Evolutionary conservation across 176 grass and related monocot species (phyloP).

Genomic region (Olyra latifolia): DNA sequence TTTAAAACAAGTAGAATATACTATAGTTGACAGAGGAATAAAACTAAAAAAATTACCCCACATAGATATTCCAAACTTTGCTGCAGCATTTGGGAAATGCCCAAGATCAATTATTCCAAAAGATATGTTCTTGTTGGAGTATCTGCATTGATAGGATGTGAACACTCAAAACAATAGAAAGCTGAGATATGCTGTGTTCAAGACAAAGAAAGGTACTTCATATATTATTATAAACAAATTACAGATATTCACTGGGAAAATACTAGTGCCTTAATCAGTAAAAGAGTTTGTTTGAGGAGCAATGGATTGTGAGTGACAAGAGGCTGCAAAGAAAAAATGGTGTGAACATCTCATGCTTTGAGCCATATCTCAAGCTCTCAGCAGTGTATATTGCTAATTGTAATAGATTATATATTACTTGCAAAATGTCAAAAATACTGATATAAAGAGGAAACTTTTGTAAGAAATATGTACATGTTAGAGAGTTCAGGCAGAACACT

Average conservation of each 20-base stretch:
- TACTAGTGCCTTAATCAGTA: constrained; percentile 11
- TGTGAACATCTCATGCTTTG: background rate
- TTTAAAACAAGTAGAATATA: constrained; percentile 21
- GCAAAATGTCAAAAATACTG: background rate
- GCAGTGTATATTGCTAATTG: background rate
- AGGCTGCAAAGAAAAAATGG: constrained; percentile 3
- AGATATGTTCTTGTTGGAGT: constrained; percentile 88
- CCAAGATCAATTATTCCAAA: constrained; percentile 96
- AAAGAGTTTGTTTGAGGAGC: constrained; percentile 11
- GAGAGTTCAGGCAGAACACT: constrained; percentile 88
- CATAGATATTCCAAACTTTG: constrained; percentile 90
- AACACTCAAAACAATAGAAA: background rate
- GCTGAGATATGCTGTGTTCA: constrained; percentile 13
- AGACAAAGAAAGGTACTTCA: constrained; percentile 6
- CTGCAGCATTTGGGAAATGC: constrained; percentile 95
- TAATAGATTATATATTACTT: background rate
- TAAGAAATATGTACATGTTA: constrained; percentile 58
- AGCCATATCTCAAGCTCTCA: constrained; percentile 11
- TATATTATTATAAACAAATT: constrained; percentile 27
- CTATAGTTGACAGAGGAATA: background rate
- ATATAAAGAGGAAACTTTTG: background rate
- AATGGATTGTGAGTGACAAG: constrained; percentile 2
- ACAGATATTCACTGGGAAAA: constrained; percentile 17
- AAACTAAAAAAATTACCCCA: constrained; percentile 54
- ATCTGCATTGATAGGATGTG: constrained; percentile 54